Evolutionary conservation across 1,284 basidiomycete genomes (phyloP), one percentile per base, ranked within the genome.

Genomic region (Boletellus deceptivus): DNA sequence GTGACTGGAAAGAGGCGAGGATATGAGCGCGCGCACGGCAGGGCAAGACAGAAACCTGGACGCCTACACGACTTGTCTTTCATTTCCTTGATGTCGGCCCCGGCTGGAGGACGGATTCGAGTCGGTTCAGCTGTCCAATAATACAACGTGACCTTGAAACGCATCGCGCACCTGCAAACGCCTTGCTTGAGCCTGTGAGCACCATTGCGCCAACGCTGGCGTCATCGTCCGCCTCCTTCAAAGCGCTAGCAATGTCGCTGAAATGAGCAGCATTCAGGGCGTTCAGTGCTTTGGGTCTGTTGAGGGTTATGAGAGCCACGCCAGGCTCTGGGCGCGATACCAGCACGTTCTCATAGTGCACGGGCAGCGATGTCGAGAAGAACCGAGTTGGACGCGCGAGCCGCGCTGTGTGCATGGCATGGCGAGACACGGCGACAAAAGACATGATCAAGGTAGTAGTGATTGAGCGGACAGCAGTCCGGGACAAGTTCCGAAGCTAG

Each of bases 211-310:
- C 83, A 46, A 91, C 75, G 10, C 74, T 72, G 34, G 83, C 77
- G 61, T 96, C 93, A 38, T 71, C 73, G 63, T 93, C 90, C 5
- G 88, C 84, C 46, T 83, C 79, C 29, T 73, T 77, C 43, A 95
- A 70, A 16, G 90, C 93, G 47, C 81, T 75, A 64, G 92, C 90
- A 46, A 97, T 79, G 64, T 91, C 86, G 18, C 72, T 71, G 67
- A 94, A 87, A 53, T 96, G 76, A 8, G 91, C 86, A 10, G 85
- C 80, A 63, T 82, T 90, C 54, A 99, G 77, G 35, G 97, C 96
- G 69, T 99, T 98, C 61, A 98, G 79, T 22, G 93, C 93, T 67
- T 97, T 98, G 45, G 97, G 96, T 50, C 96, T 82, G 77, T 99
- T 98, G 64, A 99, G 81, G 14, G 91, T 93, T 70, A 99, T 84